phyloP scores from a whole-genome alignment of 2,329 filamentous ascomycete species.

The Arthrobotrys pseudoclavata region DNA sequence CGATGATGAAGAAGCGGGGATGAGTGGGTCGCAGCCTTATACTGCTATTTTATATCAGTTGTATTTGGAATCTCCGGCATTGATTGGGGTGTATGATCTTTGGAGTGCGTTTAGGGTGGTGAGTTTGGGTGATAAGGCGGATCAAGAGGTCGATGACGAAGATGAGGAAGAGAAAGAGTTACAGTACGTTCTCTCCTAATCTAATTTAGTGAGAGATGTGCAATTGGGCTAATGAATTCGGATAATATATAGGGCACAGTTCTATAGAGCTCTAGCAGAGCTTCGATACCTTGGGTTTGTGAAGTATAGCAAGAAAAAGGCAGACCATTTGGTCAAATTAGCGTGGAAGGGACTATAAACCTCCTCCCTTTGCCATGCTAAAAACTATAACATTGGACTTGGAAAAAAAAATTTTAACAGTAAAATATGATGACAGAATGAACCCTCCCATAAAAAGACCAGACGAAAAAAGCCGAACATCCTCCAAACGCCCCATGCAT shows the following conservation, averaged over 20 bases:
- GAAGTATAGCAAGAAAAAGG: slow-evolving; percentile 89
- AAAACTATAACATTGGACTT: neutral
- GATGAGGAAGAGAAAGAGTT: slow-evolving; percentile 70
- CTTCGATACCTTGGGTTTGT: slow-evolving; percentile 87
- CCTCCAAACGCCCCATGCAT: slow-evolving; percentile 10
- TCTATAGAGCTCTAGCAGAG: slow-evolving; percentile 88
- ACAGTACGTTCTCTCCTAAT: slow-evolving; percentile 14
- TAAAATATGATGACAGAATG: neutral
- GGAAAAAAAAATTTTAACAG: neutral
- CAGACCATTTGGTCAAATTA: slow-evolving; percentile 89
- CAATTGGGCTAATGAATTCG: slow-evolving; percentile 48
- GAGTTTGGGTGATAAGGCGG: slow-evolving; percentile 68
- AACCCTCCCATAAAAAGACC: neutral
- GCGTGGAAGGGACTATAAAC: slow-evolving; percentile 79
- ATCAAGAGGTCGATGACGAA: slow-evolving; percentile 62
- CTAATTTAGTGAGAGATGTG: neutral
- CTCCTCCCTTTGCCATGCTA: neutral
- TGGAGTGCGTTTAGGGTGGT: slow-evolving; percentile 82
- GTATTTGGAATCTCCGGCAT: slow-evolving; percentile 77
- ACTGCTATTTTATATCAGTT: slow-evolving; percentile 82
- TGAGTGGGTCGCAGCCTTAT: slow-evolving; percentile 71
- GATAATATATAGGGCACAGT: slow-evolving; percentile 72
- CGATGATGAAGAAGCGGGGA: slow-evolving; percentile 64
- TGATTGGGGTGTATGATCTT: slow-evolving; percentile 84
- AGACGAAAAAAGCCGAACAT: neutral